Percentiles rank a stretch among this genome's conserved stretches.
These are phyloP conservation scores for Basipetospora chlamydospora DNA, from an alignment of 2,329 filamentous ascomycete species.

Conservation along the genomic window DNA sequence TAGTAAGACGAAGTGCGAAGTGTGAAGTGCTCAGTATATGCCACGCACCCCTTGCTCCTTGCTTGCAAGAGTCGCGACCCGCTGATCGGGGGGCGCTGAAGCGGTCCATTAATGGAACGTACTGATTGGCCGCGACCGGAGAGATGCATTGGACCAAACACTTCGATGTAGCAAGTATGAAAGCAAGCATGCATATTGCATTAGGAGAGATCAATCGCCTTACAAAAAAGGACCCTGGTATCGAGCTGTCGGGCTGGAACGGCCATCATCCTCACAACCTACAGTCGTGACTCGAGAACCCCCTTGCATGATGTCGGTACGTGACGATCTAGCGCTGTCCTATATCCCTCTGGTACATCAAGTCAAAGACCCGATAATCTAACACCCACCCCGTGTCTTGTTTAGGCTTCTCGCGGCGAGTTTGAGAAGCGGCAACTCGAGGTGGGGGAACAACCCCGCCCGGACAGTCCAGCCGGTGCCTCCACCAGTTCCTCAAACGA, in stretches of 20 bases:
- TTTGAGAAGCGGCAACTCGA: background rate
- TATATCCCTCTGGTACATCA: background rate
- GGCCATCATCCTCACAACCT: background rate
- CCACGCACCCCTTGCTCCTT: too few species aligned
- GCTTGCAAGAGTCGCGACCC: too few species aligned
- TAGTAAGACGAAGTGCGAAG: too few species aligned
- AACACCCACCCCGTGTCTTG: background rate
- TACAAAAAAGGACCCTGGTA: too few species aligned
- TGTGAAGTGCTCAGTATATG: too few species aligned
- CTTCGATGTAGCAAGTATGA: background rate
- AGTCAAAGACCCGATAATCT: background rate
- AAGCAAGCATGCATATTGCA: background rate
- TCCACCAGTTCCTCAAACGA: background rate
- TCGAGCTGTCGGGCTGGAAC: too few species aligned
- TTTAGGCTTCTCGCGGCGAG: background rate
- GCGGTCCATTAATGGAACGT: too few species aligned
- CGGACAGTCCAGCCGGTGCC: background rate
- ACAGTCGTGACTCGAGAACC: background rate
- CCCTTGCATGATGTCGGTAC: background rate
- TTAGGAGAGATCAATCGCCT: background rate
- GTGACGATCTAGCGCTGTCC: too few species aligned
- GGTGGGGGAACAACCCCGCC: background rate
- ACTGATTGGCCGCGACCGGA: background rate
- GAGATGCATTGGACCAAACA: background rate
- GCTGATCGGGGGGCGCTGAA: too few species aligned